phyloP scores from a whole-genome alignment of 441 rosid species.

The Pelargonium cotyledonis region DNA sequence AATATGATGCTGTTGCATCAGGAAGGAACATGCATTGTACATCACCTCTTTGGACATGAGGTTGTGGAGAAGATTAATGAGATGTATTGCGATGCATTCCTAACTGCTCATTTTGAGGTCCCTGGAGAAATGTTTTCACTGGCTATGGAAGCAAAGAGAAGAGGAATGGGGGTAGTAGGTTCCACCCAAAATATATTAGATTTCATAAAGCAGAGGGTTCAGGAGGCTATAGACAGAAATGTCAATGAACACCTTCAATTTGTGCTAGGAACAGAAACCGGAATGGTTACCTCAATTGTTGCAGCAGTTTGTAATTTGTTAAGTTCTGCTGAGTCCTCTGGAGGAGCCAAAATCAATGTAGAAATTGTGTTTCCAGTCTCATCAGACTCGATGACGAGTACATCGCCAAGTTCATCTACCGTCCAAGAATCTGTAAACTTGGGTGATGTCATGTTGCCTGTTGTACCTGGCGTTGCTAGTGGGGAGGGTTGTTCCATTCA shows the following conservation, averaged over 20 bases:
- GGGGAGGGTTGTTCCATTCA: slow-evolving; percentile 95
- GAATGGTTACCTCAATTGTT: slow-evolving; percentile 93
- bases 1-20: slow-evolving; percentile 22
- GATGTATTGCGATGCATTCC: slow-evolving; percentile 80
- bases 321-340: slow-evolving; percentile 33
- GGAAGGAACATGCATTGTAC: slow-evolving; percentile 92
- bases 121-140: slow-evolving; percentile 97
- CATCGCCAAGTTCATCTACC: slow-evolving; percentile 39
- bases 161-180: slow-evolving; percentile 96
- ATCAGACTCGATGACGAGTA: slow-evolving; percentile 66
- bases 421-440: slow-evolving; percentile 30
- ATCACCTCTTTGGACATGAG: slow-evolving; percentile 87
- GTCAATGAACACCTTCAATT: slow-evolving; percentile 76
- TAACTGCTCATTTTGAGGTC: slow-evolving; percentile 91
- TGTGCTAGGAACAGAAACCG: slow-evolving; percentile 91
- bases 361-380: slow-evolving; percentile 95
- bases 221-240: slow-evolving; percentile 71
- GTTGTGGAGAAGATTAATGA: slow-evolving; percentile 79
- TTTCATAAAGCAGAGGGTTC: slow-evolving; percentile 72
- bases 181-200: slow-evolving; percentile 88
- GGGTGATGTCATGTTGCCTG: slow-evolving; percentile 49
- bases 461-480: slow-evolving; percentile 84
- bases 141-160: slow-evolving; percentile 87
- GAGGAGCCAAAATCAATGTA: slow-evolving; percentile 47
- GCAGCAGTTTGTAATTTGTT: slow-evolving; percentile 58